Evolutionary conservation across 495 filamentous ascomycete genomes (phyloP).

Genomic region (Neurospora sp.): DNA sequence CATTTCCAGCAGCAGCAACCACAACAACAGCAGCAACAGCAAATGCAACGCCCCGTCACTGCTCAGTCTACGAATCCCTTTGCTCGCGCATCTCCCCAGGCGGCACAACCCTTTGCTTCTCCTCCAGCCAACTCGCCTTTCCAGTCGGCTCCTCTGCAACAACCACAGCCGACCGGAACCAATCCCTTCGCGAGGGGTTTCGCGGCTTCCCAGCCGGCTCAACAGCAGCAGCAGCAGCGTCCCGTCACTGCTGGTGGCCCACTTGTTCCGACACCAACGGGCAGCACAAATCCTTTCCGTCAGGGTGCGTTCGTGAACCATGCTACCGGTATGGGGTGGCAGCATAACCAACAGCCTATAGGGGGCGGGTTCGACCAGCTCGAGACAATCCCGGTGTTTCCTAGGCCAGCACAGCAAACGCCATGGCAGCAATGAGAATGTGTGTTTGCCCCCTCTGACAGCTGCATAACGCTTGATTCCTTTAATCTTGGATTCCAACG

Average conservation of each 20-base stretch:
- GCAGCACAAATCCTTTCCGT: slow-evolving; percentile 90
- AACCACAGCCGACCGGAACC: slow-evolving; percentile 55
- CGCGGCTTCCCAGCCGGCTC: slow-evolving; percentile 23
- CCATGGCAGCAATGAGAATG: slow-evolving; percentile 39
- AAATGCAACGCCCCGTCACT: slow-evolving; percentile 22
- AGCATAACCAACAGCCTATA: slow-evolving; percentile 63
- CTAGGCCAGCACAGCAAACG: slow-evolving; percentile 54
- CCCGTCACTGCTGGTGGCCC: slow-evolving; percentile 35
- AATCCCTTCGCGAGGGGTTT: slow-evolving; percentile 57
- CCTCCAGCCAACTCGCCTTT: slow-evolving; percentile 38
- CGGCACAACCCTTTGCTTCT: slow-evolving; percentile 36
- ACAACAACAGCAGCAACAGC: slow-evolving; percentile 4
- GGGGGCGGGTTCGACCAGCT: slow-evolving; percentile 80
- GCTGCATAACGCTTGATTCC: neutral
- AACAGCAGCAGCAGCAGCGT: slow-evolving; percentile 19
- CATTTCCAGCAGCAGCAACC: slow-evolving; percentile 2
- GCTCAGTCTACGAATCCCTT: slow-evolving; percentile 83
- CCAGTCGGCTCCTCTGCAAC: slow-evolving; percentile 42
- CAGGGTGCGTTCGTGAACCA: slow-evolving; percentile 82
- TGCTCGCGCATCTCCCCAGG: slow-evolving; percentile 45
- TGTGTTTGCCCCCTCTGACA: neutral
- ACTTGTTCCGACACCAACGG: slow-evolving; percentile 58
- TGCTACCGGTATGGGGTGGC: slow-evolving; percentile 79
- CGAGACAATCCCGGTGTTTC: slow-evolving; percentile 76
- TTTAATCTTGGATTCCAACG: neutral